Percentiles rank a stretch among this genome's conserved stretches.
phyloP scores from a whole-genome alignment of 2,329 filamentous ascomycete genomes.

The Xylaria sp. region DNA sequence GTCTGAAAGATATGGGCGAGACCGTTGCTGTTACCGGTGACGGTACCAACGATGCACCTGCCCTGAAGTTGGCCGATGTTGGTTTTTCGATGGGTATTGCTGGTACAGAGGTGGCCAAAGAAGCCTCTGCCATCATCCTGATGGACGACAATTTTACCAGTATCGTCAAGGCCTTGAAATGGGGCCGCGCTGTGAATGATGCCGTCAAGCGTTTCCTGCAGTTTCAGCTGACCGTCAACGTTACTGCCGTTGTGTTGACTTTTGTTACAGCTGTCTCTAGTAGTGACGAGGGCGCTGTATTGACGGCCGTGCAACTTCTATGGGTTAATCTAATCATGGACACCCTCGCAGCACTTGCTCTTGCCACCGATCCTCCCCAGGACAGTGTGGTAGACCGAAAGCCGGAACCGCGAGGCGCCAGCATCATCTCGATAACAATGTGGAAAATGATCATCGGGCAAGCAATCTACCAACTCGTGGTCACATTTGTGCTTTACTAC shows the following conservation, averaged over 20 bases:
- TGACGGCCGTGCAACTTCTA: slow-evolving; percentile 87
- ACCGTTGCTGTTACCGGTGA: slow-evolving; percentile 84
- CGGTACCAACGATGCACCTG: slow-evolving; percentile 82
- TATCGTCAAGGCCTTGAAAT: slow-evolving; percentile 82
- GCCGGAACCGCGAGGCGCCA: slow-evolving; percentile 58
- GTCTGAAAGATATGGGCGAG: slow-evolving; percentile 72
- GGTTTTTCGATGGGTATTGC: slow-evolving; percentile 87
- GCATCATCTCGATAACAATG: slow-evolving; percentile 85
- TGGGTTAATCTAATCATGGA: slow-evolving; percentile 99
- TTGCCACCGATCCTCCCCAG: slow-evolving; percentile 88
- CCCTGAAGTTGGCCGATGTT: slow-evolving; percentile 78
- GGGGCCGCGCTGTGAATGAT: slow-evolving; percentile 78
- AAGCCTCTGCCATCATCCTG: slow-evolving; percentile 81
- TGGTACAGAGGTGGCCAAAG: slow-evolving; percentile 82
- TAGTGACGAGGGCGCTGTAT: slow-evolving; percentile 68
- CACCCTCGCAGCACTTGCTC: slow-evolving; percentile 84
- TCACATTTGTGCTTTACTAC: slow-evolving; percentile 82
- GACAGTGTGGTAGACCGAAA: slow-evolving; percentile 80
- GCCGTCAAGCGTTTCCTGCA: slow-evolving; percentile 77
- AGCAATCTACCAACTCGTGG: slow-evolving; percentile 82
- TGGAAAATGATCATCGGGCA: slow-evolving; percentile 99
- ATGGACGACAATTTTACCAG: slow-evolving; percentile 89
- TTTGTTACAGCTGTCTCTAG: slow-evolving; percentile 85
- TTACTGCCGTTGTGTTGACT: slow-evolving; percentile 84
- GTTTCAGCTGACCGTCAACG: slow-evolving; percentile 84